These are phyloP conservation scores for Schizophyllum commune DNA, from an alignment of 1,284 basidiomycete species.

Conservation along the genomic window DNA sequence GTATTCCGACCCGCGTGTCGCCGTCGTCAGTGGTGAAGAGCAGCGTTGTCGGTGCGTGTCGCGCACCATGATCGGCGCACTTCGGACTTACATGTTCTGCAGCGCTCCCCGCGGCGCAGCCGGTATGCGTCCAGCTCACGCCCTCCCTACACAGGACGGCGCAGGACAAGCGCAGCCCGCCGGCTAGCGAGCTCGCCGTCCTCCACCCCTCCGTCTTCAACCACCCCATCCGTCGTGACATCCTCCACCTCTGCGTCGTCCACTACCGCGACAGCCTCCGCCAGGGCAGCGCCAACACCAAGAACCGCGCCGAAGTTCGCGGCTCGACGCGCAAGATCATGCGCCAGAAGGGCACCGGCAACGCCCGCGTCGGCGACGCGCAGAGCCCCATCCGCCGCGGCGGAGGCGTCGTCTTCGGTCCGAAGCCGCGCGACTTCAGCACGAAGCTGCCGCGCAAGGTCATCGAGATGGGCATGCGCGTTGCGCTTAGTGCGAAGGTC, in stretches of 20 bases:
- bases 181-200: constrained; percentile 50
- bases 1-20: too few species aligned
- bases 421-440: constrained; percentile 85
- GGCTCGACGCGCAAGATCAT: constrained; percentile 87
- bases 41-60: neutral
- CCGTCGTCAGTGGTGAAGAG: neutral
- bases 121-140: constrained; percentile 53
- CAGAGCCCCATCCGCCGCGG: constrained; percentile 88
- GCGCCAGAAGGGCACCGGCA: constrained; percentile 88
- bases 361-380: constrained; percentile 83
- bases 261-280: constrained; percentile 86
- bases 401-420: constrained; percentile 88
- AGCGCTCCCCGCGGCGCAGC: constrained; percentile 29
- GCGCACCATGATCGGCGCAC: neutral
- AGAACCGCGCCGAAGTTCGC: constrained; percentile 84
- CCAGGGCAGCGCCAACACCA: constrained; percentile 86
- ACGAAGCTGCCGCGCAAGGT: constrained; percentile 89
- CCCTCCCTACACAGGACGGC: constrained; percentile 35
- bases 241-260: constrained; percentile 89
- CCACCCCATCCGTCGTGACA: constrained; percentile 82
- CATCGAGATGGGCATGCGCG: constrained; percentile 87
- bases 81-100: neutral
- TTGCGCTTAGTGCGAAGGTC: constrained; percentile 79
- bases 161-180: constrained; percentile 28
- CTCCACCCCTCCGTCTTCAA: constrained; percentile 83